These are phyloP conservation scores for Curvularia sp. DNA, from an alignment of 2,329 filamentous ascomycete genomes.

Conservation along the genomic window DNA sequence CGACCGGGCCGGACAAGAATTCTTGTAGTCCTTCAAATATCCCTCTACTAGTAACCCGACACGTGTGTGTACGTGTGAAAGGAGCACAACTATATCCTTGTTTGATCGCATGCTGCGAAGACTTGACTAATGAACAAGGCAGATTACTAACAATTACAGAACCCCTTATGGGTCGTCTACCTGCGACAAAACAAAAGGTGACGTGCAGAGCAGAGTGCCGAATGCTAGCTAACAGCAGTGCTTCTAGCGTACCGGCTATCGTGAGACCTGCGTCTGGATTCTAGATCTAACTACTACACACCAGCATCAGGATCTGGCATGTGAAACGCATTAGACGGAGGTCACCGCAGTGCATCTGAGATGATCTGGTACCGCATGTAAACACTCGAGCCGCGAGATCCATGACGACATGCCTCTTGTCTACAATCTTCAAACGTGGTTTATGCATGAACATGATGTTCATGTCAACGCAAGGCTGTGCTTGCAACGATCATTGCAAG, in stretches of 20 bases:
- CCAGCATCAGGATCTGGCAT: slow-evolving; percentile 11
- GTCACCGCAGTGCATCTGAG: slow-evolving; percentile 5
- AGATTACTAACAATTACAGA: background rate
- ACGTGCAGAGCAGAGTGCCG: background rate
- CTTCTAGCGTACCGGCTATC: slow-evolving; percentile 10
- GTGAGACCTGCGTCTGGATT: slow-evolving; percentile 6
- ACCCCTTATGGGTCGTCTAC: background rate
- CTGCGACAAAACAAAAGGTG: background rate
- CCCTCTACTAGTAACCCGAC: background rate
- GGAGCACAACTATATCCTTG: background rate
- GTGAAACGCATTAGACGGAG: slow-evolving; percentile 7
- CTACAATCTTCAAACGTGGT: slow-evolving; percentile 3
- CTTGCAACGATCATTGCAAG: slow-evolving; percentile 2
- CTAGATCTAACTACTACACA: background rate
- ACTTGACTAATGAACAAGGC: background rate
- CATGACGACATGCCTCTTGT: slow-evolving; percentile 14
- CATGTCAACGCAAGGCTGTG: background rate
- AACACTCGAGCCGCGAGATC: slow-evolving; percentile 5
- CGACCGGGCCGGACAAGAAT: too few species aligned
- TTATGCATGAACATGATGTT: background rate
- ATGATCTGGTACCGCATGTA: slow-evolving; percentile 6
- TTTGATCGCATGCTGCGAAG: background rate
- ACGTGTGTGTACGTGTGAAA: background rate
- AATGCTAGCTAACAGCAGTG: slow-evolving; percentile 1
- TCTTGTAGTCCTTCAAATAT: background rate